Evolutionary conservation across 164 flowering plant genomes (phyloP), one percentile per base, ranked within the genome.

Genomic region (Magnolia changhungtana): DNA sequence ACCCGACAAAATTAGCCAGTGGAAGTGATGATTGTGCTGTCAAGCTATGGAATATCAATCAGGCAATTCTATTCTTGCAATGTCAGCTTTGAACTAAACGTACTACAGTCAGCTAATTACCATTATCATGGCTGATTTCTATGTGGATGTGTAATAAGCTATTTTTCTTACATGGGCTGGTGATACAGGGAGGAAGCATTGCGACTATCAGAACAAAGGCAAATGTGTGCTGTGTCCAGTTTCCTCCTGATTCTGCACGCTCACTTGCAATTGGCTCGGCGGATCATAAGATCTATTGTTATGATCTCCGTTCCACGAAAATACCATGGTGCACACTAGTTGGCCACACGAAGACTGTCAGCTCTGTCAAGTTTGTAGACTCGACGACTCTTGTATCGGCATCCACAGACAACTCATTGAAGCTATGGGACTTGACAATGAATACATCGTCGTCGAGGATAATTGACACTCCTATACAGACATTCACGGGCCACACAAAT

Each of bases 11-110:
- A 82, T 83, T 96, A 84, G 99, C 98, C 1, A 96, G 99, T 74
- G 99, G 98, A 75, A 94, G 99, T 77, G 98, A 96, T 71, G 99
- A 96, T 85, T 85, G 97, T 73, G 85, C 96, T 63, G 97, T 96
- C 69, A 96, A 96, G 87, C 98, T 96, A 63, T 96, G 99, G 99
- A 96, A 88, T 87, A 92, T 93, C 89, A 96, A 94, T 93, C 99
- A 96, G 99, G 99, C 97, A 93, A 94, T 90, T 89, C 86, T 89
- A 90, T 81, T 90, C 85, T 86, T 88, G 88, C 89, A 87, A 86
- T 92, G 86, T 92, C 91, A 89, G 88, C 90, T 92, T 93, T 88
- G 89, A 91, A 88, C 92, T 90, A 87, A 91, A 90, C 88, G 96
- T 91, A 93, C 92, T 90, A 78, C 81, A 82, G 85, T 87, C 77